A percentile compares a stretch with the other conserved stretches of the same genome.
phyloP scores from a whole-genome alignment of 2,329 filamentous ascomycete species.

The Nemania abortiva region DNA sequence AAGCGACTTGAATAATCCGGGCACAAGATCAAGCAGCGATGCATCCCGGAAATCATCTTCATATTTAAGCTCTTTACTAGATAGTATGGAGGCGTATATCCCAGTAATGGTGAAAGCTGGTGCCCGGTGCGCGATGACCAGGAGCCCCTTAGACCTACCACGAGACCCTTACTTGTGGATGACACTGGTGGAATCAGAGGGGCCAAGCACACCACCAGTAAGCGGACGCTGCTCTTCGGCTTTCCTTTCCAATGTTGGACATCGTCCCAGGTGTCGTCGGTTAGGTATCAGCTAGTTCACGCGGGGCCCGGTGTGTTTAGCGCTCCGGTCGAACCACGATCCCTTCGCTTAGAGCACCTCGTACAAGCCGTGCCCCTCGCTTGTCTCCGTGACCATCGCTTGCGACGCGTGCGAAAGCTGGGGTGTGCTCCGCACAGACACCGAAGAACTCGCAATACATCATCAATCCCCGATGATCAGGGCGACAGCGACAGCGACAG shows the following conservation, averaged over 20 bases:
- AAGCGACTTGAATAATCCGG: neutral
- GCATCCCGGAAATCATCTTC: neutral
- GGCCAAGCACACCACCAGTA: constrained; percentile 1
- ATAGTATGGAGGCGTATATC: neutral
- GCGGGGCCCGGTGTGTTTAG: constrained; percentile 13
- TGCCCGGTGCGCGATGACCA: neutral
- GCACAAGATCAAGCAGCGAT: neutral
- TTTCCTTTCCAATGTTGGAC: constrained; percentile 16
- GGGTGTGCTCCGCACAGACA: neutral
- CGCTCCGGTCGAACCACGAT: constrained; percentile 10
- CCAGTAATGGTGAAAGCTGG: neutral
- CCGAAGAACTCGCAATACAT: neutral
- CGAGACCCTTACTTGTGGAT: neutral
- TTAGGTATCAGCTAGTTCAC: constrained; percentile 17
- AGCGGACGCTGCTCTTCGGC: neutral
- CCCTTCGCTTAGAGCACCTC: neutral
- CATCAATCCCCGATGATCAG: neutral
- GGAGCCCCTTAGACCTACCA: neutral
- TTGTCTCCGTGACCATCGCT: neutral
- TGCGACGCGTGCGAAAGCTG: neutral
- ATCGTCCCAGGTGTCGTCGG: constrained; percentile 9
- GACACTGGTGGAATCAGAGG: constrained; percentile 26
- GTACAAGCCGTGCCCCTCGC: neutral
- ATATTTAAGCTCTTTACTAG: constrained; percentile 22
- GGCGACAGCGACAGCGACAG: neutral